A percentile compares a stretch with the other conserved stretches of the same genome.
These are phyloP conservation scores for Aechmea fasciata DNA, from an alignment of 176 grass and related monocot genomes.

Conservation along the genomic window DNA sequence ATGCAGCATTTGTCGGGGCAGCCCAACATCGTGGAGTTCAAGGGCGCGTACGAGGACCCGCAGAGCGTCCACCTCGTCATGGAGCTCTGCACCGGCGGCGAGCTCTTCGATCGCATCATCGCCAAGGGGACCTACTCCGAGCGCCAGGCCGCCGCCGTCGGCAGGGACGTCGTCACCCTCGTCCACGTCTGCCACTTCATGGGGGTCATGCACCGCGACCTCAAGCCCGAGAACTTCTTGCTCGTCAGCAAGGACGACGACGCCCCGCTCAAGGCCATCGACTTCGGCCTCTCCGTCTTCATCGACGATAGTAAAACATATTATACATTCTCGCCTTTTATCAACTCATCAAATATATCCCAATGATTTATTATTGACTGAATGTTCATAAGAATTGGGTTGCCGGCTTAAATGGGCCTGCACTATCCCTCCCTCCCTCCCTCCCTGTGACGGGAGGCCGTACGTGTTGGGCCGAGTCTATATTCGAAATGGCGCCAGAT, in stretches of 20 bases:
- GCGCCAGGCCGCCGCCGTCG: slow-evolving; percentile 11
- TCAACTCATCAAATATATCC: not conserved
- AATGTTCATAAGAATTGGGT: no score
- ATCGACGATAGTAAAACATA: slow-evolving; percentile 19
- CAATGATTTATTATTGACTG: not conserved
- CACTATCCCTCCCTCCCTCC: no score
- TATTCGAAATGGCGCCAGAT: no score
- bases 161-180: slow-evolving; percentile 25
- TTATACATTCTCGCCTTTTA: not conserved
- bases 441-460: no score
- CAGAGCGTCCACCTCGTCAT: slow-evolving; percentile 24
- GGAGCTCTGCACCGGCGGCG: slow-evolving; percentile 31
- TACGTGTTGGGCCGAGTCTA: no score
- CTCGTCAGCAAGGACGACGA: slow-evolving; percentile 24
- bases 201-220: slow-evolving; percentile 34
- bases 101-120: slow-evolving; percentile 37
- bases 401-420: no score
- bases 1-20: slow-evolving; percentile 89
- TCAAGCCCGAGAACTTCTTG: slow-evolving; percentile 39
- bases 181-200: slow-evolving; percentile 38
- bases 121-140: slow-evolving; percentile 31
- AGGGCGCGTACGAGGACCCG: slow-evolving; percentile 24
- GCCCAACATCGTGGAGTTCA: slow-evolving; percentile 57
- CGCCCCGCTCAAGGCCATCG: slow-evolving; percentile 26
- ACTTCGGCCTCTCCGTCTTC: slow-evolving; percentile 37